phyloP scores from a whole-genome alignment of 1,284 basidiomycete species.

The Heliocybe sulcata region DNA sequence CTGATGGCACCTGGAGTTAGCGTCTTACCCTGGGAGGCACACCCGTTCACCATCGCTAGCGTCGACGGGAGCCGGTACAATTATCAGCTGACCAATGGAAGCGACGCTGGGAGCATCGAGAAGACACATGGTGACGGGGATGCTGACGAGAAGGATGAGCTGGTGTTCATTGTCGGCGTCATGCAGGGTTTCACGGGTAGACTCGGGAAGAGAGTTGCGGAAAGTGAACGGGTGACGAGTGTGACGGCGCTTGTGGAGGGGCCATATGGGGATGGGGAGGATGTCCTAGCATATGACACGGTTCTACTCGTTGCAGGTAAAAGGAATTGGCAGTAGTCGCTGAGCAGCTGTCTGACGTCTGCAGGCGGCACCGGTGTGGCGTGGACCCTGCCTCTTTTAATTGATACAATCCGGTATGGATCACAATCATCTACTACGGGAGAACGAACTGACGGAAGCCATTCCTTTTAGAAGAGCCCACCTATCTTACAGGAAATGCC shows the following conservation, averaged over 20 bases:
- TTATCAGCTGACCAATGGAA: background rate
- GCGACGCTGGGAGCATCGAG: slow-evolving; percentile 25
- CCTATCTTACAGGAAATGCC: background rate
- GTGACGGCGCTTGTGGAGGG: slow-evolving; percentile 29
- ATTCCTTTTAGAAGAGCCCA: background rate
- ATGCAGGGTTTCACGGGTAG: slow-evolving; percentile 33
- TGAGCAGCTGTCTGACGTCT: background rate
- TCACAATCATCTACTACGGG: background rate
- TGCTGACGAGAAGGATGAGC: slow-evolving; percentile 21
- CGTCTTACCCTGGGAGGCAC: slow-evolving; percentile 35
- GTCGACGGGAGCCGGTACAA: slow-evolving; percentile 20
- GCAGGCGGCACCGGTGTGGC: background rate
- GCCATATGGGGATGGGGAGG: slow-evolving; percentile 31
- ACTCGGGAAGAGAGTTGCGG: slow-evolving; percentile 9
- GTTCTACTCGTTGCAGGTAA: slow-evolving; percentile 14
- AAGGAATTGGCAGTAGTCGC: too few species aligned
- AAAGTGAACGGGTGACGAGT: slow-evolving; percentile 14
- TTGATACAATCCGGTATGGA: background rate
- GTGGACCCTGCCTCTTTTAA: background rate
- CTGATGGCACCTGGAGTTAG: slow-evolving; percentile 37
- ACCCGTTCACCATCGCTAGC: slow-evolving; percentile 49
- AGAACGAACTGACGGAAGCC: background rate
- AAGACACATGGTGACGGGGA: background rate
- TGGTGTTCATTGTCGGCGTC: slow-evolving; percentile 43
- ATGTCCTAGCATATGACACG: slow-evolving; percentile 24